A percentile compares a stretch with the other conserved stretches of the same genome.
Conservation (phyloP, 441 rosid species). For the Erysimum cheiri region DNA sequence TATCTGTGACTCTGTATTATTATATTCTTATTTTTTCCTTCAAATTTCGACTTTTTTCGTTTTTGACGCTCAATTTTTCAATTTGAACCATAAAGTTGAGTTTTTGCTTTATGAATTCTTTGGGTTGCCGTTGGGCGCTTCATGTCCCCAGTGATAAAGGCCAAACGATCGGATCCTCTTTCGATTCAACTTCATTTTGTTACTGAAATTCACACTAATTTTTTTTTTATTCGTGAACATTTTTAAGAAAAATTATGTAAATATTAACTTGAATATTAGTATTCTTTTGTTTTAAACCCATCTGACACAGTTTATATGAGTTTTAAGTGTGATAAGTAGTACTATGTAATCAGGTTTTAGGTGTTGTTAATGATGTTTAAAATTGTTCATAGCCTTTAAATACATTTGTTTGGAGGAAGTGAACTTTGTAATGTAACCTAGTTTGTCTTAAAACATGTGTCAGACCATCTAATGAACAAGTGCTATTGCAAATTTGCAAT, state of each 20-base stretch:
- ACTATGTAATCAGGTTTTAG: too few relatives aligned
- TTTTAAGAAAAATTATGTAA: too few relatives aligned
- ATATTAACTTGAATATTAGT: too few relatives aligned
- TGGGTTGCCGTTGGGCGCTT: constrained; percentile 7
- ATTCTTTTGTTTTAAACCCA: too few relatives aligned
- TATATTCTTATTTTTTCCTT: background rate
- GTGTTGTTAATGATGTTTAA: background rate
- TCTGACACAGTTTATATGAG: too few relatives aligned
- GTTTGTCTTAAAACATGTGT: constrained; percentile 19
- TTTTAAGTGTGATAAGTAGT: too few relatives aligned
- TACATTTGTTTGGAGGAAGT: background rate
- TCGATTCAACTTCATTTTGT: too few relatives aligned
- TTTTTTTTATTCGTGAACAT: background rate
- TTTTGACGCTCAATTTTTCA: background rate
- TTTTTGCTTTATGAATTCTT: background rate
- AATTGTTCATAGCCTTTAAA: background rate
- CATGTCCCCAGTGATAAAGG: too few relatives aligned
- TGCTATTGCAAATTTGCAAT: background rate
- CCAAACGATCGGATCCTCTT: too few relatives aligned
- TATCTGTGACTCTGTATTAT: background rate
- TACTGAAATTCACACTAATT: background rate
- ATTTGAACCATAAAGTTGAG: constrained; percentile 29
- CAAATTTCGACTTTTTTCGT: background rate
- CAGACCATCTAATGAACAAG: background rate
- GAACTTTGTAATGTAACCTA: too few relatives aligned